Percentiles rank a stretch among this genome's conserved stretches.
Evolutionary conservation across 495 filamentous ascomycete genomes (phyloP).

Genomic region (Terfezia claveryi): DNA sequence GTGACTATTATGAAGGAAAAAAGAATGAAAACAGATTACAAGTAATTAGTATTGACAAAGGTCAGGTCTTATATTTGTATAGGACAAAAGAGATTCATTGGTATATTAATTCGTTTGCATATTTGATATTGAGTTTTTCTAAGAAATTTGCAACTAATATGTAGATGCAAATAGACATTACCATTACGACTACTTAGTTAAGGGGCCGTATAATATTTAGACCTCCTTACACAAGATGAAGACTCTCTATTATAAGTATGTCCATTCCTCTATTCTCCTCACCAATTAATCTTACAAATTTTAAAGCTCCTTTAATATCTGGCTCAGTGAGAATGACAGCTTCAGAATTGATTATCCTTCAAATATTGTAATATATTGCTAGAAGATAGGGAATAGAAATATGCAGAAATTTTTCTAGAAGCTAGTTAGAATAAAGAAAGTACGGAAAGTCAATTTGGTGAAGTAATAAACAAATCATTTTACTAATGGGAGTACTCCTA

Average conservation of each 20-base stretch:
- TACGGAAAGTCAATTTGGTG: no score
- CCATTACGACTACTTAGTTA: no score
- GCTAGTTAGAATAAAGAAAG: background rate
- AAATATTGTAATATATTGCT: constrained; percentile 13
- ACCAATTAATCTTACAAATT: constrained; percentile 12
- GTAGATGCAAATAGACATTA: no score
- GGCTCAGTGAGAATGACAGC: constrained; percentile 10
- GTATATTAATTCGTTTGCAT: no score
- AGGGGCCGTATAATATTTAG: constrained; percentile 20
- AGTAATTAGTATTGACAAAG: no score
- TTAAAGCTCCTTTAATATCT: background rate
- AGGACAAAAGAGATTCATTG: no score
- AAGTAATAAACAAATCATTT: no score
- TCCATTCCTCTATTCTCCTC: constrained; percentile 16
- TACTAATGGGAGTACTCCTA: background rate
- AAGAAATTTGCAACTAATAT: no score
- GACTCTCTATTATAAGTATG: constrained; percentile 37
- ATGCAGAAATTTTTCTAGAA: constrained; percentile 13
- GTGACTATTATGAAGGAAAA: no score
- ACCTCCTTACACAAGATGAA: constrained; percentile 38
- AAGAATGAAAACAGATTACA: no score
- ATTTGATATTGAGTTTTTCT: no score
- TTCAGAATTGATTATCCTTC: constrained; percentile 13
- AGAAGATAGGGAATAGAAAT: constrained; percentile 16
- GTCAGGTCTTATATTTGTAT: no score